Conservation (phyloP, 2,329 filamentous ascomycete species). For the Monilinia laxa region DNA sequence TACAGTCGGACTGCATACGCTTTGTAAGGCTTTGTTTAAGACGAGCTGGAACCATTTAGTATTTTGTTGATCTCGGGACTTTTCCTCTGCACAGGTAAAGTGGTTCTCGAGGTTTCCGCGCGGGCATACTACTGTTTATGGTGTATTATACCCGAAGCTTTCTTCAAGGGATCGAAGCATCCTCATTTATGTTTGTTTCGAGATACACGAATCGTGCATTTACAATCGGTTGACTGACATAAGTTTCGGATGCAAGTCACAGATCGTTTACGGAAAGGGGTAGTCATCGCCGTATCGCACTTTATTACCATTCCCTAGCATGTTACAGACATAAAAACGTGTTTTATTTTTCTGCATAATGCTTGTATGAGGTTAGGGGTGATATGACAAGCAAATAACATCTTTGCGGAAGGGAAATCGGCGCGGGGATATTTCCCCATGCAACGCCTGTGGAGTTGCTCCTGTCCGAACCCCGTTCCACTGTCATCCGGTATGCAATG, state of each 20-base stretch:
- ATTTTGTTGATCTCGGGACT: slow-evolving; percentile 12
- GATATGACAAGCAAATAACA: not conserved
- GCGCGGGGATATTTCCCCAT: slow-evolving; percentile 20
- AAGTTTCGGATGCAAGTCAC: slow-evolving; percentile 12
- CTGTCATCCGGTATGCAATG: not conserved
- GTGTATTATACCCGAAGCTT: not conserved
- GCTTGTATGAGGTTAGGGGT: not conserved
- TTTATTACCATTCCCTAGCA: not conserved
- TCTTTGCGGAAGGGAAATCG: not conserved
- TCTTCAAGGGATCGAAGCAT: slow-evolving; percentile 1
- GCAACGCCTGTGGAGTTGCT: slow-evolving; percentile 2
- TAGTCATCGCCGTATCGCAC: slow-evolving; percentile 6
- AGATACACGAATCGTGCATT: slow-evolving; percentile 1
- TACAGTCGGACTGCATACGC: not conserved
- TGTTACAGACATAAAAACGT: not conserved
- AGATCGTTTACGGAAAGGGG: slow-evolving; percentile 21
- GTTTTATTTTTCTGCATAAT: not conserved
- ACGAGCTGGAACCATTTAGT: not conserved
- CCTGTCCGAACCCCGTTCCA: not conserved
- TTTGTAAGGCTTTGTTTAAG: not conserved
- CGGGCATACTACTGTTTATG: slow-evolving; percentile 9
- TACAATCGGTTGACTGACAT: not conserved
- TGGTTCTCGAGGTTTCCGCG: not conserved
- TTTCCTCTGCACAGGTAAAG: slow-evolving; percentile 5
- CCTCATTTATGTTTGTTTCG: slow-evolving; percentile 1